Evolutionary conservation across 768 basidiomycete species (phyloP).

Genomic region (Auricularia heimuer): DNA sequence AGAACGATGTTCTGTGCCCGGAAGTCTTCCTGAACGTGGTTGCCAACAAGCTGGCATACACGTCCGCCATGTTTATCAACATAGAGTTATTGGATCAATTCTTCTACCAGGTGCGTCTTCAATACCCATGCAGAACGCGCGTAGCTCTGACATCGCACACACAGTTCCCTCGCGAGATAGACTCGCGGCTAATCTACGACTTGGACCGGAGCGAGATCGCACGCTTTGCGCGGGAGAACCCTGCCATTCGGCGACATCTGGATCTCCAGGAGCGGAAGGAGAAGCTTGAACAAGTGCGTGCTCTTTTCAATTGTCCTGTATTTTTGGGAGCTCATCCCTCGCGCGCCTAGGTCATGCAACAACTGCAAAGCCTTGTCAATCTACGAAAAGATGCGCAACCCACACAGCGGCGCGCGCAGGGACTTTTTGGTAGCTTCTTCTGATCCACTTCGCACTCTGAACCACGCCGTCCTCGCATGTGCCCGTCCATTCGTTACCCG

Average conservation of each 20-base stretch:
- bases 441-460: slow-evolving; percentile 20
- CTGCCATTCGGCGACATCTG: slow-evolving; percentile 72
- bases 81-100: slow-evolving; percentile 97
- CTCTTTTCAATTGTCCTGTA: background rate
- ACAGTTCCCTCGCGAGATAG: slow-evolving; percentile 96
- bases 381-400: slow-evolving; percentile 77
- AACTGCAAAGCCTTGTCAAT: slow-evolving; percentile 83
- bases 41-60: slow-evolving; percentile 92
- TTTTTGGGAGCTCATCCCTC: slow-evolving; percentile 4
- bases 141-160: too few relatives aligned
- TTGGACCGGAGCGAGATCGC: slow-evolving; percentile 84
- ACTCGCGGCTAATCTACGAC: slow-evolving; percentile 85
- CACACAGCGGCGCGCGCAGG: slow-evolving; percentile 60
- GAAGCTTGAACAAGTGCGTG: slow-evolving; percentile 83
- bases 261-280: slow-evolving; percentile 96
- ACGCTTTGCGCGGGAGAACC: slow-evolving; percentile 93
- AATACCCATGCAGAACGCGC: too few relatives aligned
- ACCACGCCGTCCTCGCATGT: background rate
- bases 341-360: slow-evolving; percentile 76
- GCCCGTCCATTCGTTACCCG: background rate
- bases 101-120: slow-evolving; percentile 73
- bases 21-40: slow-evolving; percentile 96
- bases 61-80: slow-evolving; percentile 97
- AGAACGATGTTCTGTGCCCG: slow-evolving; percentile 84
- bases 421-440: slow-evolving; percentile 71